Evolutionary conservation across 805 yeast genomes (phyloP), one percentile per base, ranked within the genome.

Genomic region (Starmera caribaea): DNA sequence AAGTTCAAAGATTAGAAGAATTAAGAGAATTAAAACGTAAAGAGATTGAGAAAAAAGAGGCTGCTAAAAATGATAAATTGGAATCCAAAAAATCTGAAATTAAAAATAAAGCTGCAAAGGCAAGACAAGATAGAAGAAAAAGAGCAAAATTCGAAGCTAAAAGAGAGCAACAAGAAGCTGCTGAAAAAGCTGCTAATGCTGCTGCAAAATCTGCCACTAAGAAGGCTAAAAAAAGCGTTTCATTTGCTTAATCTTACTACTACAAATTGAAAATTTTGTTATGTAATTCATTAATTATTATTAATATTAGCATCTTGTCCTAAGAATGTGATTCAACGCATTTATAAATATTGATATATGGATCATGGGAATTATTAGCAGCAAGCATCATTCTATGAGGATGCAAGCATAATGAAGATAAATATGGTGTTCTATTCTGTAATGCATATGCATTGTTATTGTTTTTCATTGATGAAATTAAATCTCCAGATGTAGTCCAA

Each of bases 331-430:
- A 45, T 21, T 67, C 72, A n/a, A 58, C 53, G 48, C 81, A 75
- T 36, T 67, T 66, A 51, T 79, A 81, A 24, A 87, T 63, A 47
- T 74, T 73, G 34, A 88, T 77, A 47, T 71, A 74, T 2, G 87
- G 69, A 54, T 82, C 92, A 53, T 86, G 94, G 39, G 79, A 72
- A 55, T 83, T 83, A 49, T 81, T 81, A 1, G 87, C 84, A 1
- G 96, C 97, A 55, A 92, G 54, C 74, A 86, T 76, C 96, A 92
- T 86, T 46, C 90, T 68, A 56, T 92, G 98, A 2, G 98, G 98
- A 57, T 92, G 98, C 53, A 92, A 75, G 0, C 81, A 68, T 46
- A 87, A 57, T 3, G 79, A 68, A 3, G 87, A 76, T 34, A 89
- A 68, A 47, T 80, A 82, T 27, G 54, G 55, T 1, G 49, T 42